phyloP scores from a whole-genome alignment of 805 yeast genomes.

The Pichia occidentalis region DNA sequence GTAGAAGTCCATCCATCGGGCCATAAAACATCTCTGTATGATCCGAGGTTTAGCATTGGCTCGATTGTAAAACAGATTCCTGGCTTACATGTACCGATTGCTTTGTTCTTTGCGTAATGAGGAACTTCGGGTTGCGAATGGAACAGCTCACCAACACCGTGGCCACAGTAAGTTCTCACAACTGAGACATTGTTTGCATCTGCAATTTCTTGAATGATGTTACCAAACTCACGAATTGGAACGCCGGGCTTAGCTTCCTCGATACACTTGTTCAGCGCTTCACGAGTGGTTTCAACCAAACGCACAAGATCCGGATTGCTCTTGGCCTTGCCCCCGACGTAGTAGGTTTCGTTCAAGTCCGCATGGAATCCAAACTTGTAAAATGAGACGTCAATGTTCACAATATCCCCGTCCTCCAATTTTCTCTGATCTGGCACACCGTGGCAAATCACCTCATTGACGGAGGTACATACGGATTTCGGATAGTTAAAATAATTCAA shows the following conservation, averaged over 20 bases:
- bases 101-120: constrained; percentile 89
- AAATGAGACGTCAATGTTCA: constrained; percentile 82
- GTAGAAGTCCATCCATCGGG: constrained; percentile 97
- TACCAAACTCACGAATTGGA: constrained; percentile 80
- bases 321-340: constrained; percentile 85
- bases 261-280: constrained; percentile 79
- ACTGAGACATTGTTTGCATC: constrained; percentile 72
- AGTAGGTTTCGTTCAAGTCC: constrained; percentile 93
- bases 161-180: constrained; percentile 88
- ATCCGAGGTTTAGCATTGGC: constrained; percentile 91
- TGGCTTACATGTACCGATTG: constrained; percentile 88
- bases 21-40: constrained; percentile 78
- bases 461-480: constrained; percentile 85
- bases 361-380: constrained; percentile 87
- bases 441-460: constrained; percentile 93
- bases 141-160: constrained; percentile 81
- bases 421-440: constrained; percentile 92
- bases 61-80: constrained; percentile 97
- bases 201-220: constrained; percentile 83
- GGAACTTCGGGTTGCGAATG: constrained; percentile 92
- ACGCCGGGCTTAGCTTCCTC: constrained; percentile 84
- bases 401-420: constrained; percentile 88
- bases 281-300: constrained; percentile 88
- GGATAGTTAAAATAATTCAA: constrained; percentile 92
- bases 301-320: constrained; percentile 77